A percentile compares a stretch with the other conserved stretches of the same genome.
Conservation (phyloP, 2,329 filamentous ascomycete genomes). For the Fusarium brachygibbosum region DNA sequence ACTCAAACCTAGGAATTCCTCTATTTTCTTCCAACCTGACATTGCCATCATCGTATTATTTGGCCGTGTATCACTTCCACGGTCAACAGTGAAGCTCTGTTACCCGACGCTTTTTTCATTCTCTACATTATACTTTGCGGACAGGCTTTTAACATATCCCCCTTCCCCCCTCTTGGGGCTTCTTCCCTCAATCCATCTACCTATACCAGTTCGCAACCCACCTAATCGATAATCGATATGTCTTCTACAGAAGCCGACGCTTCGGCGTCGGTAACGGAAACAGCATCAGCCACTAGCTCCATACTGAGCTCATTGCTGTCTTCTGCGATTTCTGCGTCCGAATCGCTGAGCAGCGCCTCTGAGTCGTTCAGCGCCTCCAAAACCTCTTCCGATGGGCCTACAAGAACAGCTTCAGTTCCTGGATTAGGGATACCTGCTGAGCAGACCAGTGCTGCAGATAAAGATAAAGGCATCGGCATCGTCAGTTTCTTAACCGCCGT, state of each 20-base stretch:
- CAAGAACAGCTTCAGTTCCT: slow-evolving; percentile 11
- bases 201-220: too few species aligned
- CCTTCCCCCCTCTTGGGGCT: too few species aligned
- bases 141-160: not conserved
- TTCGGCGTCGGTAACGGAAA: slow-evolving; percentile 40
- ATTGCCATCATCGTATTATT: too few species aligned
- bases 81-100: slow-evolving; percentile 17
- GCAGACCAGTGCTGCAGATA: slow-evolving; percentile 51
- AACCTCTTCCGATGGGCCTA: slow-evolving; percentile 1
- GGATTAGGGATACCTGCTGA: not conserved
- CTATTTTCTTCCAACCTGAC: slow-evolving; percentile 1
- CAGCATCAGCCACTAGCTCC: slow-evolving; percentile 34
- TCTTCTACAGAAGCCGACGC: slow-evolving; percentile 26
- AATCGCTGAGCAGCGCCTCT: slow-evolving; percentile 21
- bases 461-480: slow-evolving; percentile 60
- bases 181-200: too few species aligned
- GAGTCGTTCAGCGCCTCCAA: slow-evolving; percentile 16
- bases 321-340: slow-evolving; percentile 30
- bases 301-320: slow-evolving; percentile 26
- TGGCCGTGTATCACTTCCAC: not conserved
- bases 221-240: slow-evolving; percentile 7
- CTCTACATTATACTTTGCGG: slow-evolving; percentile 11
- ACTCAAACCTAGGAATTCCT: not conserved
- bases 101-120: not conserved
- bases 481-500: slow-evolving; percentile 73